Evolutionary conservation across 371 early-diverging fungal species (phyloP).

Genomic region (Mortierella sp.): DNA sequence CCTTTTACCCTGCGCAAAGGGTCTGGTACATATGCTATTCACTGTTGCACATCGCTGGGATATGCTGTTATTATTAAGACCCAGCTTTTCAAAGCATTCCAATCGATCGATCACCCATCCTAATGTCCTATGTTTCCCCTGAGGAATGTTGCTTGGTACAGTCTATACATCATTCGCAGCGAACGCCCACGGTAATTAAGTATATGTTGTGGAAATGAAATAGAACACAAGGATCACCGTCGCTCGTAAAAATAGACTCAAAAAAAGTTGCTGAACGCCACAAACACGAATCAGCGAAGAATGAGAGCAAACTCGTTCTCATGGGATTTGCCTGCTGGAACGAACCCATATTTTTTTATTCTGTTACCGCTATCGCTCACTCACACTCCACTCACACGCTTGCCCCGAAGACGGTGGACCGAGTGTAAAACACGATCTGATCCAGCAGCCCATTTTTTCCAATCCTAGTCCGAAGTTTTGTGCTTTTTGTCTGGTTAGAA

Average conservation of each 20-base stretch:
- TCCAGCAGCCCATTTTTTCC: constrained; percentile 20
- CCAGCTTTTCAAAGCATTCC: too few relatives aligned
- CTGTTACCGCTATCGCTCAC: background rate
- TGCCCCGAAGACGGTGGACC: too few relatives aligned
- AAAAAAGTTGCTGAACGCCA: constrained; percentile 1
- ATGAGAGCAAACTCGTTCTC: too few relatives aligned
- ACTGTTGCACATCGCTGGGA: too few relatives aligned
- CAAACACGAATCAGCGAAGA: background rate
- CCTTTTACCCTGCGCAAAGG: too few relatives aligned
- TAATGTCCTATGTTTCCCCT: too few relatives aligned
- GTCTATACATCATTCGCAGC: background rate
- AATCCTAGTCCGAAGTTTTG: background rate
- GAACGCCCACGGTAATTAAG: too few relatives aligned
- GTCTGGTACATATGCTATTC: too few relatives aligned
- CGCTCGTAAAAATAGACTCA: background rate
- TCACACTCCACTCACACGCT: background rate
- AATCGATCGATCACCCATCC: too few relatives aligned
- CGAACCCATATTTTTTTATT: too few relatives aligned
- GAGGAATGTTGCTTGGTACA: background rate
- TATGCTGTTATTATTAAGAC: too few relatives aligned
- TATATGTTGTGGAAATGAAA: background rate
- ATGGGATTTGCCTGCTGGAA: too few relatives aligned
- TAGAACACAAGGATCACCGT: constrained; percentile 1
- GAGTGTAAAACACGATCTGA: background rate
- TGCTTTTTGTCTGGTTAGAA: background rate